phyloP scores from a whole-genome alignment of 2,329 filamentous ascomycete species.

The Drechslerella dactyloides region DNA sequence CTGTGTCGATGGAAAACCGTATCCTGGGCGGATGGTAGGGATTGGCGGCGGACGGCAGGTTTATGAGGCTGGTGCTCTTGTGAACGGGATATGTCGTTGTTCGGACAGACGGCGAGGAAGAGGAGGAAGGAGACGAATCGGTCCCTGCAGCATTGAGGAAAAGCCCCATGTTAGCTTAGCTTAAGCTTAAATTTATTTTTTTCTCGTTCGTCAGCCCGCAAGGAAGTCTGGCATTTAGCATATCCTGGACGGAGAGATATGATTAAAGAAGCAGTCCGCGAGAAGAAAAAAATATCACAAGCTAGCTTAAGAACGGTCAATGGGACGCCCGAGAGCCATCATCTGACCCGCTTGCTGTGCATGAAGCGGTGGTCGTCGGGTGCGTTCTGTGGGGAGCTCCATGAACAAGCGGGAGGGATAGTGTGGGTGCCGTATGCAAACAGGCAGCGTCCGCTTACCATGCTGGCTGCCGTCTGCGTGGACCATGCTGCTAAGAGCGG shows the following conservation, averaged over 20 bases:
- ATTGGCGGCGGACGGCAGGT: constrained; percentile 48
- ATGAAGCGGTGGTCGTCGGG: constrained; percentile 3
- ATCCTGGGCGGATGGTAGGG: constrained; percentile 67
- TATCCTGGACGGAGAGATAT: constrained; percentile 7
- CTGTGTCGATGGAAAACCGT: constrained; percentile 79
- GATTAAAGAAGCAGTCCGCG: constrained; percentile 3
- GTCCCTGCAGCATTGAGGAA: constrained; percentile 36
- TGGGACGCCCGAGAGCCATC: constrained; percentile 14
- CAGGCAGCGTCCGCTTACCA: constrained; percentile 12
- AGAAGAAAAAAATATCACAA: background rate
- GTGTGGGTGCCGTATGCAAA: background rate
- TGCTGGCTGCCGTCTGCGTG: constrained; percentile 20
- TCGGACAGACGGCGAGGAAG: constrained; percentile 17
- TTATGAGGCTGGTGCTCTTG: constrained; percentile 44
- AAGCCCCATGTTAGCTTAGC: constrained; percentile 29
- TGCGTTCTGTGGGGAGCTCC: background rate
- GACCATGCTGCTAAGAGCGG: constrained; percentile 28
- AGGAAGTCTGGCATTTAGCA: constrained; percentile 8
- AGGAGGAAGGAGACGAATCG: constrained; percentile 12
- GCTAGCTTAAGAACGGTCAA: background rate
- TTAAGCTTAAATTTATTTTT: constrained; percentile 9
- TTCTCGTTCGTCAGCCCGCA: background rate
- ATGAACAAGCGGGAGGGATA: background rate
- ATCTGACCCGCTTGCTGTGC: constrained; percentile 40
- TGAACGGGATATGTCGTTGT: constrained; percentile 30